Evolutionary conservation across 148 eudicot species (phyloP).

Genomic region (Camellia granthamiana): DNA sequence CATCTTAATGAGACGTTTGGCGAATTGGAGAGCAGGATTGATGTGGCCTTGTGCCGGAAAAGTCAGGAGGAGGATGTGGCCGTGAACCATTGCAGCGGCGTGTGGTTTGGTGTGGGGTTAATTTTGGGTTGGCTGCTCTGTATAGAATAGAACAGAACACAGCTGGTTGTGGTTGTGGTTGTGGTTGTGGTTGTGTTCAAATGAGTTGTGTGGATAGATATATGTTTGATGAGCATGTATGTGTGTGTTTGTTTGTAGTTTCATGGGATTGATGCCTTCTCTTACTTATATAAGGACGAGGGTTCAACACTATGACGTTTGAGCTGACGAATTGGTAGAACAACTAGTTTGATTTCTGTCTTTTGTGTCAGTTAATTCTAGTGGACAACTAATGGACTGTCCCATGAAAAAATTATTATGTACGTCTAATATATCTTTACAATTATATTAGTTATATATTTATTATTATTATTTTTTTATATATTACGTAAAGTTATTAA

Average conservation of each 20-base stretch:
- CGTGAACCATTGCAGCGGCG: background rate
- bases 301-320: background rate
- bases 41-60: constrained; percentile 50
- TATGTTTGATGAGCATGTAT: too few relatives aligned
- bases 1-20: constrained; percentile 35
- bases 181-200: background rate
- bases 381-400: background rate
- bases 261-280: too few relatives aligned
- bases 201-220: too few relatives aligned
- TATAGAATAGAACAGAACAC: background rate
- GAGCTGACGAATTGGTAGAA: background rate
- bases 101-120: background rate
- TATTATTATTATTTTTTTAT: too few relatives aligned
- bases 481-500: too few relatives aligned
- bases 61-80: constrained; percentile 33
- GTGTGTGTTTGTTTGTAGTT: too few relatives aligned
- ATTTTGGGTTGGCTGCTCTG: background rate
- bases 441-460: too few relatives aligned
- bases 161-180: background rate
- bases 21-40: constrained; percentile 54
- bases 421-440: too few relatives aligned
- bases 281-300: too few relatives aligned
- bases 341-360: background rate
- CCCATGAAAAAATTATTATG: too few relatives aligned
- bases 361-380: background rate